Evolutionary conservation across 2,329 filamentous ascomycete species (phyloP), one percentile per base, ranked within the genome.

Genomic region (Sporothrix inflata): DNA sequence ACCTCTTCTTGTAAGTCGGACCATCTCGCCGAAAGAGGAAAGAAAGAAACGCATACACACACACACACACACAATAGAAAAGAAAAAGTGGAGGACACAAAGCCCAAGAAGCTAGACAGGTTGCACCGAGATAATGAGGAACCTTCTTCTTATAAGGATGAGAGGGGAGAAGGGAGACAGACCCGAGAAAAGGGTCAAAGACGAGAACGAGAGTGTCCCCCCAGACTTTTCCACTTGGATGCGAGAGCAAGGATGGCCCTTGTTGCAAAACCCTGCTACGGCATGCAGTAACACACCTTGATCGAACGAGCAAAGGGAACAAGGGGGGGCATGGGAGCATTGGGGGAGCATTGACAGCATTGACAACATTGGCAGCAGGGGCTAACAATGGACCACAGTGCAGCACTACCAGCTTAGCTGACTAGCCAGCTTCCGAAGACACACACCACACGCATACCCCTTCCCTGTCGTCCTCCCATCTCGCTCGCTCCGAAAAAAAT

Each of bases 401-500:
- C 57, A 61, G n/a, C 34, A 63, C 34, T 19, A 27, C 40, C 61
- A 47, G 61, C 42, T 30, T 47, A 47, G 40, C 42, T n/a, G 61
- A 65, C 61, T 30, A 65, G 40, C 40, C 21, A 47, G 61, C 40
- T 47, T 65, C 40, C 61, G 61, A 61, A 27, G 34, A 65, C 11
- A 65, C 61, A n/a, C 61, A 65, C 21, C 40, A 49, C 16, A 42
- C 49, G 30, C 51, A 4, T 12, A 60, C 40, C 24, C 24, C 8
- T 8, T n/a, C 27, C 30, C 6, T 34, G 30, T 34, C 30, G 30
- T 34, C 30, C 30, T 34, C 30, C 6, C 6, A 3, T 6, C 30
- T 34, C 6, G 6, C 30, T 34, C 30, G 30, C 30, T 6, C 30
- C 30, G 3, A 34, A 55, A 9, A 63, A 21, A 86, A 80, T 98